Evolutionary conservation across 257 asterid genomes (phyloP).

Genomic region (Solanum pinnatisectum): DNA sequence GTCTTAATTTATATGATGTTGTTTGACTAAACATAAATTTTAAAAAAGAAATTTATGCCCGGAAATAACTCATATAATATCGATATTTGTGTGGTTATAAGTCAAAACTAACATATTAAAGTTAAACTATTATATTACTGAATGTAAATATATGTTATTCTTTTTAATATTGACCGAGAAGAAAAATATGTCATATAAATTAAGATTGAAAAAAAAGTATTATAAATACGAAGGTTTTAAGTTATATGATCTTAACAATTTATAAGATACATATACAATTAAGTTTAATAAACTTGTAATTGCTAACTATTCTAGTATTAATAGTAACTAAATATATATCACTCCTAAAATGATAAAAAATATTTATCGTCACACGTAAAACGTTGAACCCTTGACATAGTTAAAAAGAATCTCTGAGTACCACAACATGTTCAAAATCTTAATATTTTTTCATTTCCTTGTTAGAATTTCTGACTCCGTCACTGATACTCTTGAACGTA

Average conservation of each 20-base stretch:
- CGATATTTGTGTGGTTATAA: neutral
- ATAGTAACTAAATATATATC: neutral
- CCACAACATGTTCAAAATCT: neutral
- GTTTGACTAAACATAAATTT: neutral
- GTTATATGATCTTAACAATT: neutral
- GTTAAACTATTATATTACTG: neutral
- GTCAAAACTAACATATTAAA: neutral
- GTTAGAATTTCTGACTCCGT: neutral
- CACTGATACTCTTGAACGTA: neutral
- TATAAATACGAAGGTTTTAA: neutral
- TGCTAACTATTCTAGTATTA: neutral
- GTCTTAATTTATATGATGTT: neutral
- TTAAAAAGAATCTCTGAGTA: neutral
- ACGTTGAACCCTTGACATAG: neutral
- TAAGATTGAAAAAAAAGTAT: neutral
- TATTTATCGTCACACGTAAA: neutral
- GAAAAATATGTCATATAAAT: neutral
- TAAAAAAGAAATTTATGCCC: no score
- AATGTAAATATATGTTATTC: neutral
- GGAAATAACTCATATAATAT: neutral
- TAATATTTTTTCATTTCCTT: neutral
- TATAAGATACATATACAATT: neutral
- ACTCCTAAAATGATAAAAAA: neutral
- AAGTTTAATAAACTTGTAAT: neutral
- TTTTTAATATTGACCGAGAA: neutral